Base-by-base conservation (phyloP, 805 yeast genomes). In the Wilhelminamyces savonicus region DNA sequence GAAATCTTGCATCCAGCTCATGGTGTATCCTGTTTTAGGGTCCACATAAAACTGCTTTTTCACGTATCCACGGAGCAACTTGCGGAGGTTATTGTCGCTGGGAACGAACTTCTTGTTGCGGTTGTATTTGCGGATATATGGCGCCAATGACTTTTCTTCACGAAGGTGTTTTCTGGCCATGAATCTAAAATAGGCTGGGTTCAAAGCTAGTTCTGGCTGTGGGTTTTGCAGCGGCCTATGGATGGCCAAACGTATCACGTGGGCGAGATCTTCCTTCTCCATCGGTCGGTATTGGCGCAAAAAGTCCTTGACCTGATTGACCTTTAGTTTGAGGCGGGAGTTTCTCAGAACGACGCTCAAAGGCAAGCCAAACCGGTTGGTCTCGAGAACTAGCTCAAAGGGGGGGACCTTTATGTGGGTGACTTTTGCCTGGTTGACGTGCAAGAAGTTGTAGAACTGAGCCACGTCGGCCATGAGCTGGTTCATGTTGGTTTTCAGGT, bases 331-430 rank as follows among this genome's bases (percentile, higher is more conserved):
- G 15, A 62, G 40, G n/a, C 46, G 33, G 20, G 41, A 36, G 31
- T 62, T 58, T 23, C 60, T 32, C 14, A 39, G 39, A 3, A 44
- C 40, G 9, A 52, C 48, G 30, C 59, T 53, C 3, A 48, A 30
- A 2, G 69, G 67, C 5, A 40, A 31, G 2, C 61, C 68, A 26
- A 39, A 48, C 19, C 54, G 37, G 23, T 48, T 49, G 3, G 62
- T 46, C 16, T 54, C 52, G 28, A 54, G 60, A 3, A 49, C 21
- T 4, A 52, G 60, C 26, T 60, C 67, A 11, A 63, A 38, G 4
- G 53, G 48, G 4, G 36, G 48, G 1, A 60, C 31, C 29, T 60
- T 56, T 6, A 43, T 26, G 12, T 44, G 50, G 23, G 51, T 43
- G 5, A 59, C 27, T 5, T 7, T 16, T 4, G 32, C 16, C 14